Percentiles rank a stretch among this genome's conserved stretches.
Evolutionary conservation across 2,329 filamentous ascomycete species (phyloP).

Genomic region (Pleomassaria siparia): DNA sequence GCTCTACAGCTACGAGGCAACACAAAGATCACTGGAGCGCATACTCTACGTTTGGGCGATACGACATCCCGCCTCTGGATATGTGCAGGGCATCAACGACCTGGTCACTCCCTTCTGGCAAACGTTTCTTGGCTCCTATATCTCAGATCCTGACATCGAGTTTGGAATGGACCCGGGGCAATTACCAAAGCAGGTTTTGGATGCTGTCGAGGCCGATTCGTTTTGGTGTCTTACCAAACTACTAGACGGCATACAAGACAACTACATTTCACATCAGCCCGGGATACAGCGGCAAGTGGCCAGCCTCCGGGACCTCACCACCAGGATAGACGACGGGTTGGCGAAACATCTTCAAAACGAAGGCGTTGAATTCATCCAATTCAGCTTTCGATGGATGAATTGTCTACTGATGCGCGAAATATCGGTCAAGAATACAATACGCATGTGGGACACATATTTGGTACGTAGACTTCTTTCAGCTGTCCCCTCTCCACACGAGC

Average conservation of each 20-base stretch:
- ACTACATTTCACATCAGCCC: constrained; percentile 97
- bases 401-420: constrained; percentile 97
- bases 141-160: constrained; percentile 90
- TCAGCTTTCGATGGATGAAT: constrained; percentile 99
- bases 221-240: constrained; percentile 99
- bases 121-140: constrained; percentile 91
- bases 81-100: constrained; percentile 98
- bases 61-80: constrained; percentile 92
- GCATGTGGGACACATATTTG: constrained; percentile 99
- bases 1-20: constrained; percentile 93
- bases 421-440: constrained; percentile 91
- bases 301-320: constrained; percentile 84
- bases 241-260: constrained; percentile 97
- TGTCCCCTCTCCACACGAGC: background rate
- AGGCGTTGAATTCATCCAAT: constrained; percentile 97
- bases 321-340: constrained; percentile 79
- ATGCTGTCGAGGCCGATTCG: constrained; percentile 95
- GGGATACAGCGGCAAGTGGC: constrained; percentile 94
- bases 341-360: constrained; percentile 88
- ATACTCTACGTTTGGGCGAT: constrained; percentile 98
- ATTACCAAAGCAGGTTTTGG: constrained; percentile 83
- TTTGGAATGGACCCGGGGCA: constrained; percentile 96
- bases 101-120: constrained; percentile 98
- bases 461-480: constrained; percentile 54
- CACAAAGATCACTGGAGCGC: constrained; percentile 87